Base-by-base conservation (phyloP, 352 stramenopile genomes). In the Globisporangium heterothallicum region DNA sequence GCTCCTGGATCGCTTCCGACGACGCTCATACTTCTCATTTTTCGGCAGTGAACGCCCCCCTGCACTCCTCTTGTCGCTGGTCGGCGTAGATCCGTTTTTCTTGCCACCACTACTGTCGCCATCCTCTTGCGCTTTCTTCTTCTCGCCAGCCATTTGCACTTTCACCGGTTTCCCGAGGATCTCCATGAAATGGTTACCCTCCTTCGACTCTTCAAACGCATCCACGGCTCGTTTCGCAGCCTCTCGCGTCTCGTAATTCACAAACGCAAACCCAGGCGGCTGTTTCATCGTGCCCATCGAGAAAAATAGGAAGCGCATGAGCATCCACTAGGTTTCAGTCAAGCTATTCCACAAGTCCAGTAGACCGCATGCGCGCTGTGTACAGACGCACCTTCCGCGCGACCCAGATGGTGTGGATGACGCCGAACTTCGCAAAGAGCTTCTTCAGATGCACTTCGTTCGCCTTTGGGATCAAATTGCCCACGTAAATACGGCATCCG, bases 261-360 rank as follows among this genome's bases (percentile, higher is more conserved):
- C 73, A 54, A 93, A 93, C 19, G 83, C 83, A 52, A 93, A 93
- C 12, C 83, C 80, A 53, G 83, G 83, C 42, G 83, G 83, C 74
- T 90, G 43, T 40, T 49, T 19, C 1, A 34, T 14, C 29, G 53
- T 18, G 56, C 6, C 0, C 30, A 53, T 9, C 47, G 16, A 24
- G 29, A 18, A 13, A 62, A 42, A 14, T 5, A 56, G 44, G 0
- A 24, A 22, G 34, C 10, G 35, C n/a, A n/a, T n/a, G n/a, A n/a
- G n/a, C n/a, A n/a, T n/a, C n/a, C n/a, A n/a, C n/a, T n/a, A n/a
- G n/a, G n/a, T n/a, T n/a, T n/a, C n/a, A n/a, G n/a, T n/a, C n/a
- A n/a, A n/a, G n/a, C n/a, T n/a, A n/a, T n/a, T n/a, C n/a, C n/a
- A n/a, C n/a, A n/a, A n/a, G n/a, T n/a, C n/a, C n/a, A n/a, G n/a